Evolutionary conservation across 345 rosid species (phyloP), one percentile per base, ranked within the genome.

Genomic region (Viola odorata): DNA sequence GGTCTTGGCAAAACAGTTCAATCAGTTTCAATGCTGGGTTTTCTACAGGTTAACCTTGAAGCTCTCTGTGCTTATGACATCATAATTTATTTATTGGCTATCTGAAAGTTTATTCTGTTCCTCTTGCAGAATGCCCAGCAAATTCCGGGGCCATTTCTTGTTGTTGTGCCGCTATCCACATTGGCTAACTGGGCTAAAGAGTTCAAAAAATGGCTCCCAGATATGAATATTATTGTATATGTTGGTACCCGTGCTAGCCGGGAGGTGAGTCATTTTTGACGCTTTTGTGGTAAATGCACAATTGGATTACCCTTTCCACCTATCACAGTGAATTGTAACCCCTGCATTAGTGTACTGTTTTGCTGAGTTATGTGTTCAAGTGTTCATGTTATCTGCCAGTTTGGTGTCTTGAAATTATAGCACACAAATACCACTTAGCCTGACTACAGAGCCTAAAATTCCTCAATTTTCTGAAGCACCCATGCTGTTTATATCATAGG

Each of bases 1-100:
- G 99, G 99, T 77, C 99, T 95, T 53, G 99, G 99, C 59, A 95
- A 95, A 84, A 95, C 99, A 62, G 98, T 95, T 61, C 99, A 95
- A 84, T 95, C 99, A 37, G 91, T 95, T 63, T 95, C 99, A 32
- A 91, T 95, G 99, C 94, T 95, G 55, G 99, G 99, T 57, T 95
- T 95, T 69, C 74, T 95, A 72, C 99, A 91, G 99, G 99, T 95
- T 61, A 64, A 42, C 12, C 59, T 67, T 57, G 37, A 50, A 52
- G 55, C 54, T 47, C 60, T 41, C 57, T 53, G 48, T 45, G 37
- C 37, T 41, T 11, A 5, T 23, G 32, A 23, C 32, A 23, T 23
- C 32, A 23, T 23, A 23, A 23, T 44, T 14, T 39, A n/a, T 4
- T 32, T 61, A 50, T 48, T 49, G 11, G 5, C n/a, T 13, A n/a